A percentile compares a stretch with the other conserved stretches of the same genome.
These are phyloP conservation scores for Xylariaceae sp. DNA, from an alignment of 2,329 filamentous ascomycete species.

Conservation along the genomic window DNA sequence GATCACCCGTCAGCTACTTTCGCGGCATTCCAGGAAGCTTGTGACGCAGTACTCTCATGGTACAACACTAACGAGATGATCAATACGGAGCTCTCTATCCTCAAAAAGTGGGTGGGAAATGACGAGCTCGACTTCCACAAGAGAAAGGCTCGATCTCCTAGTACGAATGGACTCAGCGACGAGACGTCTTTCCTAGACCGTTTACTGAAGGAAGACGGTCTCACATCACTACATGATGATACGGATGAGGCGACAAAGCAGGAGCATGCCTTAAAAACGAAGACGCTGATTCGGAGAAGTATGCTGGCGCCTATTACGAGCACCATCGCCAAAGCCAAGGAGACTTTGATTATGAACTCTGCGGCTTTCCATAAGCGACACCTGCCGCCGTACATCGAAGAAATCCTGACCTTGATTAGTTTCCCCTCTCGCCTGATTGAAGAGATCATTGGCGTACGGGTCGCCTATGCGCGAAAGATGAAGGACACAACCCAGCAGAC, in stretches of 20 bases:
- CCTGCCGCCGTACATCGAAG: conserved; percentile 92
- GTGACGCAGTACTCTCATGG: conserved; percentile 88
- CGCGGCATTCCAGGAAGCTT: conserved; percentile 72
- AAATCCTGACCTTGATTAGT: conserved; percentile 91
- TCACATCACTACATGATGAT: conserved; percentile 86
- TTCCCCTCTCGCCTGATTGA: conserved; percentile 94
- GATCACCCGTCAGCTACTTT: conserved; percentile 76
- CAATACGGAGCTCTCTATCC: conserved; percentile 84
- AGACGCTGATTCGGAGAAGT: conserved; percentile 52
- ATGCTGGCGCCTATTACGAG: conserved; percentile 79
- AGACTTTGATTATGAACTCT: conserved; percentile 81
- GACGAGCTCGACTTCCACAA: conserved; percentile 87
- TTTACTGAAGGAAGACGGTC: conserved; percentile 89
- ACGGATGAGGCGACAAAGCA: conserved; percentile 35
- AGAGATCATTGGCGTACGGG: conserved; percentile 88
- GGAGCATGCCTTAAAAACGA: conserved; percentile 38
- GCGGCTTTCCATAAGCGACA: conserved; percentile 82
- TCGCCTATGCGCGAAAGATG: conserved; percentile 91
- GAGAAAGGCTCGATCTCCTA: conserved; percentile 63
- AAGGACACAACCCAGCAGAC: conserved; percentile 92
- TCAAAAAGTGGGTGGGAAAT: conserved; percentile 97
- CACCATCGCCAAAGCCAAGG: conserved; percentile 91
- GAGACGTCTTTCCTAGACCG: conserved; percentile 92
- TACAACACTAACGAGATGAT: conserved; percentile 96
- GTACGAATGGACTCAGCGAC: conserved; percentile 71